These are phyloP conservation scores for Acacia concinna DNA, from an alignment of 331 rosid species.

Conservation along the genomic window DNA sequence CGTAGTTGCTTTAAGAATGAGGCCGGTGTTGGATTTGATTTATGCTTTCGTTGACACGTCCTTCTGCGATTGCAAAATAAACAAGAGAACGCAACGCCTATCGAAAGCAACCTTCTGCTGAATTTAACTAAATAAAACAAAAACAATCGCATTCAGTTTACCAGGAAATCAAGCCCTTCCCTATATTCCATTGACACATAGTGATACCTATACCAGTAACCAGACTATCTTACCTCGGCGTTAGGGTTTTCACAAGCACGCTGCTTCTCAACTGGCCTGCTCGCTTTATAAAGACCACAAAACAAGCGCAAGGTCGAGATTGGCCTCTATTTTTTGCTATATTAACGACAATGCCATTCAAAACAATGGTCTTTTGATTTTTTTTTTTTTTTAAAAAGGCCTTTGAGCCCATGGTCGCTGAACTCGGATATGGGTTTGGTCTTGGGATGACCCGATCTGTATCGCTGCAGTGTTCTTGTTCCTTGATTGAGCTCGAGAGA, in stretches of 20 bases:
- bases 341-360: slow-evolving; percentile 14
- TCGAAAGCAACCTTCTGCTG: slow-evolving; percentile 55
- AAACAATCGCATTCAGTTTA: background rate
- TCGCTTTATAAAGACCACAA: background rate
- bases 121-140: background rate
- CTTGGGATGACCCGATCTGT: background rate
- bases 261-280: background rate
- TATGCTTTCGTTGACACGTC: slow-evolving; percentile 97
- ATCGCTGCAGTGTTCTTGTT: background rate
- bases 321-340: background rate
- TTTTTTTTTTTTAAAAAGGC: no score
- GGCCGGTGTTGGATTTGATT: slow-evolving; percentile 36
- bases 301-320: background rate
- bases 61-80: slow-evolving; percentile 44
- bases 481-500: background rate
- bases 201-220: background rate
- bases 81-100: slow-evolving; percentile 90
- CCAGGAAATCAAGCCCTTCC: background rate
- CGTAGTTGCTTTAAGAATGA: slow-evolving; percentile 28
- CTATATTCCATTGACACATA: background rate
- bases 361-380: background rate
- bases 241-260: rapidly evolving
- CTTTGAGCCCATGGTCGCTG: background rate
- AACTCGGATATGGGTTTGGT: background rate
- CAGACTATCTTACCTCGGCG: background rate